Evolutionary conservation across 2,329 filamentous ascomycete species (phyloP), one percentile per base, ranked within the genome.

Genomic region (Cladosporium phlei): DNA sequence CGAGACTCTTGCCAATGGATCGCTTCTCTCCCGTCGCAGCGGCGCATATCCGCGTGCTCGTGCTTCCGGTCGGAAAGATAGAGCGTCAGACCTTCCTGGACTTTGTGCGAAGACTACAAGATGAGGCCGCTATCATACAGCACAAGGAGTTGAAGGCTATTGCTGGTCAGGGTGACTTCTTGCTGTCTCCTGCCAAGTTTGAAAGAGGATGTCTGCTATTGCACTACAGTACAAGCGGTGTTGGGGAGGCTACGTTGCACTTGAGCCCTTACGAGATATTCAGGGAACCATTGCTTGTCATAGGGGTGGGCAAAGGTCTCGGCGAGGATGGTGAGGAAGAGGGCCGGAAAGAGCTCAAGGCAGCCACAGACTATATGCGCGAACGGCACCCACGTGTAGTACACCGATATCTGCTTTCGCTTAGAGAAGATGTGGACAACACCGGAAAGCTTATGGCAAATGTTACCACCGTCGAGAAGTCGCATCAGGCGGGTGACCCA

Each of bases 181-280:
- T 57, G 21, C 54, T 97, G 69, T 95, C 88, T 49, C 91, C 91
- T 30, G 73, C 93, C 59, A 87, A 86, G 11, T 95, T 93, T 66
- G 89, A 88, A 9, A 79, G 83, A 56, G 91, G 91, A 51, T 82
- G 83, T 60, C 85, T 97, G 51, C 77, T 96, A 59, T 96, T 93
- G 75, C 86, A 95, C 64, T 78, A 96, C 52, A 83, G 86, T 48
- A 88, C 86, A 51, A 84, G 88, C 59, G 74, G 85, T 46, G 85
- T 88, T 19, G 82, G 86, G n/a, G 77, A 82, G 24, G 88, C 87
- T 24, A 88, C 95, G 62, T 73, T 88, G 33, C 78, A 87, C 16
- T 71, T 95, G 30, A 85, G 85, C 28, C 90, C 93, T 1, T 96
- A 96, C 71, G 93, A 98, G 65, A 74, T 91, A 33, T 95, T 88